Evolutionary conservation across 345 rosid genomes (phyloP).

Genomic region (Toxicodendron radicans): DNA sequence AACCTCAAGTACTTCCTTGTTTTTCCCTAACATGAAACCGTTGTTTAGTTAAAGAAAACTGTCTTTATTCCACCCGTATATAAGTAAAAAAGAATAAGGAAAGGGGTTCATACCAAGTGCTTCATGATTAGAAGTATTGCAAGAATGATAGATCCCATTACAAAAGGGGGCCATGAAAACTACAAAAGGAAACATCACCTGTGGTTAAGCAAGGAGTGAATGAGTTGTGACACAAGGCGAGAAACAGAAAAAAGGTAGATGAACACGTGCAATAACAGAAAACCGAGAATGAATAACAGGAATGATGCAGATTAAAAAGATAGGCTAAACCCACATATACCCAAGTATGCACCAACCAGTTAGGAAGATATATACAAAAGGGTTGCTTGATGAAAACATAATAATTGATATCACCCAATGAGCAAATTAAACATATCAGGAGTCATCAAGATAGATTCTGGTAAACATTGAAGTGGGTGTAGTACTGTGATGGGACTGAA

Average conservation of each 20-base stretch:
- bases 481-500: no score
- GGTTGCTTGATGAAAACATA: slow-evolving; percentile 10
- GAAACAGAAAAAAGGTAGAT: slow-evolving; percentile 15
- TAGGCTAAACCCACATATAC: neutral
- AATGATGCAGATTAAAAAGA: slow-evolving; percentile 8
- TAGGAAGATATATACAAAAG: slow-evolving; percentile 12
- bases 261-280: neutral
- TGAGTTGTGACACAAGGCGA: slow-evolving; percentile 35
- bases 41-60: slow-evolving; percentile 9
- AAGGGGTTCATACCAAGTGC: slow-evolving; percentile 65
- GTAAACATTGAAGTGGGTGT: neutral
- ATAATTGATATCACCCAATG: neutral
- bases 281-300: slow-evolving; percentile 3
- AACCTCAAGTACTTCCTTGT: slow-evolving; percentile 78
- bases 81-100: slow-evolving; percentile 4
- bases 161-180: slow-evolving; percentile 99
- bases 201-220: slow-evolving; percentile 47
- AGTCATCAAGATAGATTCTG: slow-evolving; percentile 6
- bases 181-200: slow-evolving; percentile 69
- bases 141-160: slow-evolving; percentile 90
- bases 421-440: neutral
- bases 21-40: slow-evolving; percentile 71
- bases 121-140: slow-evolving; percentile 81
- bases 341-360: neutral
- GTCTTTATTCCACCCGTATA: neutral